Percentiles rank a stretch among this genome's conserved stretches.
phyloP scores from a whole-genome alignment of 805 yeast genomes.

The Myxozyma nipponensis region DNA sequence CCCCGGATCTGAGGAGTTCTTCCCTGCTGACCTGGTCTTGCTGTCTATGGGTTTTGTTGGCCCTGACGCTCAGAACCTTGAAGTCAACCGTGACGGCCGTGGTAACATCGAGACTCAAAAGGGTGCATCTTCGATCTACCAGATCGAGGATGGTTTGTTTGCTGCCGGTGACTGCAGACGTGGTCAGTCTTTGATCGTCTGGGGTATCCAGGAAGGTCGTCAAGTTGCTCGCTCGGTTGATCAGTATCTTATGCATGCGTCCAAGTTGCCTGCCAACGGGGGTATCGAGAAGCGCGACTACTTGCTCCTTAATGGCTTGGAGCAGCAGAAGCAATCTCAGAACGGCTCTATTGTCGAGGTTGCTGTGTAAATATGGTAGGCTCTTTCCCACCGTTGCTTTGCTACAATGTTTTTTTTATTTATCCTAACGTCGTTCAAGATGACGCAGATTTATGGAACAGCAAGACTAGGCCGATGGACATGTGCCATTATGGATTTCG shows the following conservation, averaged over 20 bases:
- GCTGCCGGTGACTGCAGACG: conserved; percentile 99
- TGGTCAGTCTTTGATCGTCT: conserved; percentile 95
- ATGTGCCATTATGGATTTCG: not conserved
- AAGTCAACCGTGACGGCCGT: conserved; percentile 63
- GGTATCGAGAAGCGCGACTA: conserved; percentile 83
- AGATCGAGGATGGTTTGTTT: conserved; percentile 69
- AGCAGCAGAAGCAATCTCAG: conserved; percentile 9
- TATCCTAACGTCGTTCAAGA: not conserved
- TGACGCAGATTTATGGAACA: not conserved
- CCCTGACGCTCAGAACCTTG: conserved; percentile 79
- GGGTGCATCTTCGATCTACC: conserved; percentile 62
- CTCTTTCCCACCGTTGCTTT: not conserved
- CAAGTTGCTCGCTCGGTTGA: conserved; percentile 97
- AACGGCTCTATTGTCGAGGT: conserved; percentile 14
- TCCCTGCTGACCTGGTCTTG: conserved; percentile 91
- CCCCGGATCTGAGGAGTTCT: conserved; percentile 89
- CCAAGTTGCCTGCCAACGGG: conserved; percentile 91
- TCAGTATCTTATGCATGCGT: conserved; percentile 65
- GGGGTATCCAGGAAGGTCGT: conserved; percentile 99
- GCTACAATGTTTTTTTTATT: not conserved
- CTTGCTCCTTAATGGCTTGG: conserved; percentile 36
- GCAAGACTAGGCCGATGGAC: not conserved
- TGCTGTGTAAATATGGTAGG: conserved; percentile 11
- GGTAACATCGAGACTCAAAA: conserved; percentile 65
- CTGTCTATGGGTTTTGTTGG: conserved; percentile 98